phyloP scores from a whole-genome alignment of 768 basidiomycete genomes.

The Fistulinella prunicolor region DNA sequence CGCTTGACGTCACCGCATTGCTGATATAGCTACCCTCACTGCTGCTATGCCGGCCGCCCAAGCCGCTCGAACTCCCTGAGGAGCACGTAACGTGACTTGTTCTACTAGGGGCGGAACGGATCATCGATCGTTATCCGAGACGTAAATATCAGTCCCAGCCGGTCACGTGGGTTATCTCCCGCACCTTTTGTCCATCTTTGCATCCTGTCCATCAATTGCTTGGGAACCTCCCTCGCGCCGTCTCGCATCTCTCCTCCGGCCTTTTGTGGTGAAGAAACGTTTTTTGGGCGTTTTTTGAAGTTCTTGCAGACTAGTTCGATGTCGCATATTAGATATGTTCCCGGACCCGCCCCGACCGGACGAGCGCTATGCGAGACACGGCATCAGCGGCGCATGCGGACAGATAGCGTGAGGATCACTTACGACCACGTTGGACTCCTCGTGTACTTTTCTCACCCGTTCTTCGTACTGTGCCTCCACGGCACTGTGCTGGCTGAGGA shows the following conservation, averaged over 20 bases:
- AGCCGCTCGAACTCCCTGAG: conserved; percentile 6
- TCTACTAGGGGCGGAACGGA: too few relatives aligned
- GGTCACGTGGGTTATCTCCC: too few relatives aligned
- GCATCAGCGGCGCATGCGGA: too few relatives aligned
- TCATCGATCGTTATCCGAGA: too few relatives aligned
- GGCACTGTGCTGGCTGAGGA: conserved; percentile 19
- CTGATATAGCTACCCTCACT: conserved; percentile 1
- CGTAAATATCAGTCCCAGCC: too few relatives aligned
- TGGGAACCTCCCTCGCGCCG: neutral
- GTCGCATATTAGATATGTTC: conserved; percentile 19
- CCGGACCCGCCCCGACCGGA: conserved; percentile 28
- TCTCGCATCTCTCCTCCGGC: neutral
- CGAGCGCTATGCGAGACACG: conserved; percentile 14
- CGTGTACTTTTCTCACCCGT: conserved; percentile 10
- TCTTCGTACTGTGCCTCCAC: conserved; percentile 15
- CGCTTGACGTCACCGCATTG: conserved; percentile 1
- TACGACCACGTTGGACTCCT: conserved; percentile 18
- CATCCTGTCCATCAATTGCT: neutral
- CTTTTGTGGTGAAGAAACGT: conserved; percentile 15
- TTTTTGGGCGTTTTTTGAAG: neutral
- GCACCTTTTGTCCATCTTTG: conserved; percentile 7
- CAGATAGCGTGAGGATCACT: too few relatives aligned
- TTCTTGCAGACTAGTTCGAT: conserved; percentile 9
- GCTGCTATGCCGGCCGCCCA: neutral
- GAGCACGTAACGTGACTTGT: conserved; percentile 12